A percentile compares a stretch with the other conserved stretches of the same genome.
These are phyloP conservation scores for Umbelopsis sp. DNA, from an alignment of 192 early-diverging fungal species.

Conservation along the genomic window DNA sequence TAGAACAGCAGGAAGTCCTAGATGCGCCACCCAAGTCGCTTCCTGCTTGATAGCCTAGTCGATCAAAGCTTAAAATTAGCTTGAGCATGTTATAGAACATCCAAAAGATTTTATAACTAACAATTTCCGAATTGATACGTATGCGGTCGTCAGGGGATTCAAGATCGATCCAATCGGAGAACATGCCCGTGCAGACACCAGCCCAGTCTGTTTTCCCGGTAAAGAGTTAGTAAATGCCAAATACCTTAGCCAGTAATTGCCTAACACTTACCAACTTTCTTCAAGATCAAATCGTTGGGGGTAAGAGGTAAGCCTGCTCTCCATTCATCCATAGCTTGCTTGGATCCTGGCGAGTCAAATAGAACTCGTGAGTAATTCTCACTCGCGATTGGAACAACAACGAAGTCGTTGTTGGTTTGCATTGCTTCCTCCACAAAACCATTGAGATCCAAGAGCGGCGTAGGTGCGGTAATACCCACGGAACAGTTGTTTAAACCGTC, in stretches of 20 bases:
- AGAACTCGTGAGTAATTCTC: constrained; percentile 51
- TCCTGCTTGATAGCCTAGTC: constrained; percentile 60
- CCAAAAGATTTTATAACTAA: neutral
- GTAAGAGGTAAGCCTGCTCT: constrained; percentile 45
- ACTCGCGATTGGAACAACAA: constrained; percentile 55
- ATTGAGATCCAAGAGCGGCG: constrained; percentile 3
- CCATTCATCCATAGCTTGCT: constrained; percentile 37
- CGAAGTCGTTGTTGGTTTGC: constrained; percentile 49
- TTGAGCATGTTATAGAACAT: neutral
- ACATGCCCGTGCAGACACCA: constrained; percentile 46
- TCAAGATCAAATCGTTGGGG: constrained; percentile 50
- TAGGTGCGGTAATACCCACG: constrained; percentile 1
- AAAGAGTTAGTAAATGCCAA: neutral
- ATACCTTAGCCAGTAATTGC: neutral
- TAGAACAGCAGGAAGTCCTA: constrained; percentile 65
- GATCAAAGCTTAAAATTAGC: constrained; percentile 1
- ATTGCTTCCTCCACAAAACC: constrained; percentile 25
- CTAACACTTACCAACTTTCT: constrained; percentile 40
- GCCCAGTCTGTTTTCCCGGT: constrained; percentile 26
- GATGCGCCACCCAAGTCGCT: constrained; percentile 69
- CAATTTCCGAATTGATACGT: constrained; percentile 61
- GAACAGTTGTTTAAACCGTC: constrained; percentile 9
- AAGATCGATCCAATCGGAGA: constrained; percentile 59
- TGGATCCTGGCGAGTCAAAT: constrained; percentile 30
- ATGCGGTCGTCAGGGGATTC: constrained; percentile 49